Evolutionary conservation across 805 yeast species (phyloP).

Genomic region (Dipodascopsis uninucleata): DNA sequence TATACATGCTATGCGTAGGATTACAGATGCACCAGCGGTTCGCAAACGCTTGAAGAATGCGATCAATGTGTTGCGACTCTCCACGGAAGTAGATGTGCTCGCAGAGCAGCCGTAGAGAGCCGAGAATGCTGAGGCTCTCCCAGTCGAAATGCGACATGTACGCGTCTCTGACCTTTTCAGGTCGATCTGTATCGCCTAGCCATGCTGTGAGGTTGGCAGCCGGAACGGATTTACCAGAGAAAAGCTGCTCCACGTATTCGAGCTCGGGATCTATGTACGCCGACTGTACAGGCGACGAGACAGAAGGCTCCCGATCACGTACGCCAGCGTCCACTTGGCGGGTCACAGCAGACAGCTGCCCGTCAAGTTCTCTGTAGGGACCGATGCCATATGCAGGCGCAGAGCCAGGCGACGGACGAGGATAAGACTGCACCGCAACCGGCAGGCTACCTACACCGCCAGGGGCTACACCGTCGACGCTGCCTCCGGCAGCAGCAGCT

Average conservation of each 20-base stretch:
- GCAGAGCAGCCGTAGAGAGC: slow-evolving; percentile 59
- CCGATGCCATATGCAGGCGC: too few species aligned
- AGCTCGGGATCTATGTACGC: too few species aligned
- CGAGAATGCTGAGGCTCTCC: slow-evolving; percentile 50
- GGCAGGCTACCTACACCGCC: too few species aligned
- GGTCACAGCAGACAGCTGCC: background rate
- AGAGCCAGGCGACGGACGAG: too few species aligned
- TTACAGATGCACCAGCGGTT: slow-evolving; percentile 54
- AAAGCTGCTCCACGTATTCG: background rate
- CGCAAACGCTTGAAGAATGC: slow-evolving; percentile 65
- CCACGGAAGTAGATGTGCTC: slow-evolving; percentile 68
- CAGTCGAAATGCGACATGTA: slow-evolving; percentile 44
- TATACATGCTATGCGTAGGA: slow-evolving; percentile 48
- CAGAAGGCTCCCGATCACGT: too few species aligned
- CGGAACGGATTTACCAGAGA: background rate
- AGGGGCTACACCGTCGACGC: too few species aligned
- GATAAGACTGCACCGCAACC: too few species aligned
- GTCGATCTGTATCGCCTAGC: slow-evolving; percentile 2
- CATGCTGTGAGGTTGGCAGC: background rate
- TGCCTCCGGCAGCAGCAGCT: too few species aligned
- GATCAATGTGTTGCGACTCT: slow-evolving; percentile 77
- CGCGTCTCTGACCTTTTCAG: background rate
- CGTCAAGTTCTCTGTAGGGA: slow-evolving; percentile 22
- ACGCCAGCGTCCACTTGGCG: background rate
- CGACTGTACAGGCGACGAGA: too few species aligned